Evolutionary conservation across 2,329 filamentous ascomycete species (phyloP).

Genomic region (Hypoxylon sp.): DNA sequence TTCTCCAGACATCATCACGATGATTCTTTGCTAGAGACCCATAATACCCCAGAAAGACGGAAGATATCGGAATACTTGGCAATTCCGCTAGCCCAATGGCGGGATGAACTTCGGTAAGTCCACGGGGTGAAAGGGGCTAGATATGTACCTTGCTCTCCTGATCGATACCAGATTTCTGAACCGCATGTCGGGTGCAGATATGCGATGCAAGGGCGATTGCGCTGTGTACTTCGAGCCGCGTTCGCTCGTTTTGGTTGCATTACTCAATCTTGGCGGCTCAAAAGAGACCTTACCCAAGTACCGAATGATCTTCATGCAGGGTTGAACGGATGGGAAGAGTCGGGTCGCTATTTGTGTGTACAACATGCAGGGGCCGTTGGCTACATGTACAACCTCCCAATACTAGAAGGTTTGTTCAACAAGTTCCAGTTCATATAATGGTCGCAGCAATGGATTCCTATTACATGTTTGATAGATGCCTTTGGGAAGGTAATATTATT

Average conservation of each 20-base stretch:
- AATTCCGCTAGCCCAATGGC: slow-evolving; percentile 43
- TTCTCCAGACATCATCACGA: slow-evolving; percentile 15
- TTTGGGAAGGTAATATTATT: slow-evolving; percentile 36
- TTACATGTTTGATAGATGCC: slow-evolving; percentile 14
- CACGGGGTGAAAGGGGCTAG: slow-evolving; percentile 29
- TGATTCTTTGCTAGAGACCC: slow-evolving; percentile 19
- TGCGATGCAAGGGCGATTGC: slow-evolving; percentile 46
- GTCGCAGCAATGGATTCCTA: slow-evolving; percentile 17
- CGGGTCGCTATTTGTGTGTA: slow-evolving; percentile 33
- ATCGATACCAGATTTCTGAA: slow-evolving; percentile 23
- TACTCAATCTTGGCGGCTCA: slow-evolving; percentile 39
- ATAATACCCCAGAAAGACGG: slow-evolving; percentile 33
- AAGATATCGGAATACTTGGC: slow-evolving; percentile 34
- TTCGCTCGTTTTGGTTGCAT: slow-evolving; percentile 29
- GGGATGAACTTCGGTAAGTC: slow-evolving; percentile 45
- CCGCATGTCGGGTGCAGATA: slow-evolving; percentile 39
- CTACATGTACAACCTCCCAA: slow-evolving; percentile 8
- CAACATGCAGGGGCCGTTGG: slow-evolving; percentile 37
- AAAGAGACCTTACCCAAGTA: slow-evolving; percentile 46
- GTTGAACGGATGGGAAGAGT: slow-evolving; percentile 42
- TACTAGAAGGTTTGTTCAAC: slow-evolving; percentile 15
- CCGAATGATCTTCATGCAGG: slow-evolving; percentile 44
- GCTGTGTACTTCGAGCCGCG: slow-evolving; percentile 38
- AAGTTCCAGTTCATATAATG: slow-evolving; percentile 13
- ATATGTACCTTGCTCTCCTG: slow-evolving; percentile 26